Percentiles rank a stretch among this genome's conserved stretches.
phyloP scores from a whole-genome alignment of 1,284 basidiomycete species.

The Marasmius tenuissimus region DNA sequence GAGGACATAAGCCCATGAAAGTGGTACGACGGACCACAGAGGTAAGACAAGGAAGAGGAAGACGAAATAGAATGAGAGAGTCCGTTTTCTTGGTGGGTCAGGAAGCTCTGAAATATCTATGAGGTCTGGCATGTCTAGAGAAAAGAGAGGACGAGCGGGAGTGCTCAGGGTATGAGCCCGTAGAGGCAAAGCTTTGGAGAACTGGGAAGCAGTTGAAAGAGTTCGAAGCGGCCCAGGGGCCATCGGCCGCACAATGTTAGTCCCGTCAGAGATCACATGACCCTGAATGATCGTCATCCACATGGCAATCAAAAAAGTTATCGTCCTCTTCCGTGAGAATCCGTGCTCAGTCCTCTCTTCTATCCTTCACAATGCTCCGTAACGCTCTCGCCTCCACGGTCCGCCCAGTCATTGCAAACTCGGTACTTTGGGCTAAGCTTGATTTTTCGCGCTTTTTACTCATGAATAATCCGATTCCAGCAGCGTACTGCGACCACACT shows the following conservation, averaged over 20 bases:
- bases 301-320: not conserved
- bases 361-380: constrained; percentile 56
- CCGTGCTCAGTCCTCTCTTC: constrained; percentile 16
- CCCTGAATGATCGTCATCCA: not conserved
- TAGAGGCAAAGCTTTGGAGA: not conserved
- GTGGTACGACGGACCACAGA: constrained; percentile 68
- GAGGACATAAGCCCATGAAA: constrained; percentile 69
- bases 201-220: not conserved
- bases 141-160: constrained; percentile 15
- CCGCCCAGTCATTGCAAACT: constrained; percentile 52
- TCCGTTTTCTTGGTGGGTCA: constrained; percentile 33
- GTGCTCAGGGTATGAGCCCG: not conserved
- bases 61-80: constrained; percentile 57
- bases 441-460: constrained; percentile 3
- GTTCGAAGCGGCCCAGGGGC: not conserved
- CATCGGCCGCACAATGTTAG: too few relatives aligned
- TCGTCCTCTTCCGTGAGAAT: constrained; percentile 24
- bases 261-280: not conserved
- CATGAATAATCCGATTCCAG: constrained; percentile 8
- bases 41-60: constrained; percentile 62
- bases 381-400: constrained; percentile 57
- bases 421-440: constrained; percentile 38
- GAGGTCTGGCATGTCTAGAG: constrained; percentile 17
- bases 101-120: constrained; percentile 41
- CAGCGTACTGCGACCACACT: constrained; percentile 78